These are phyloP conservation scores for Cryphonectria japonica DNA, from an alignment of 2,329 filamentous ascomycete species.

Conservation along the genomic window DNA sequence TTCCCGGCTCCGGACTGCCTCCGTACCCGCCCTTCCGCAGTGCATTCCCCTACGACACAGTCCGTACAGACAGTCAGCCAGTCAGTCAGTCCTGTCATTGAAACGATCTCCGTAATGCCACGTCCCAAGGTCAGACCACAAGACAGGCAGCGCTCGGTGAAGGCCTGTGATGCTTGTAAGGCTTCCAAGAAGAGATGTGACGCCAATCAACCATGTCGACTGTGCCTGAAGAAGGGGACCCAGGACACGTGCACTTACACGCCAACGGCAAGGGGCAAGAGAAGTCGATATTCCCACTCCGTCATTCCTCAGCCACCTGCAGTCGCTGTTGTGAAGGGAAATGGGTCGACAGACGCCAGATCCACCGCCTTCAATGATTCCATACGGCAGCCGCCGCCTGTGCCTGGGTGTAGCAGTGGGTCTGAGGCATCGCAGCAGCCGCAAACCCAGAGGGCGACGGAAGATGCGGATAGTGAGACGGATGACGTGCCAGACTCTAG, in stretches of 20 bases:
- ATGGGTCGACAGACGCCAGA: background rate
- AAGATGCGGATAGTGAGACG: slow-evolving; percentile 22
- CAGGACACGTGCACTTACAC: slow-evolving; percentile 23
- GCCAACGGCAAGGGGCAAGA: slow-evolving; percentile 19
- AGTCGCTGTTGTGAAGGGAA: slow-evolving; percentile 6
- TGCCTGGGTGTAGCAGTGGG: background rate
- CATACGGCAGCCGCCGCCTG: background rate
- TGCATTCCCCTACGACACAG: background rate
- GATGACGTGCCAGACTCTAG: slow-evolving; percentile 17
- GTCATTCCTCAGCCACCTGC: slow-evolving; percentile 9
- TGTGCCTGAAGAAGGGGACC: slow-evolving; percentile 21
- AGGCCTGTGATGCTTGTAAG: slow-evolving; percentile 25
- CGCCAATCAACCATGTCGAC: slow-evolving; percentile 19
- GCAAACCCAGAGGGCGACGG: background rate
- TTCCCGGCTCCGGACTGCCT: slow-evolving; percentile 4
- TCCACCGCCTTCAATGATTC: background rate
- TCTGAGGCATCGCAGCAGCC: slow-evolving; percentile 1
- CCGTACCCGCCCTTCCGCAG: slow-evolving; percentile 16
- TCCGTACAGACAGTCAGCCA: background rate
- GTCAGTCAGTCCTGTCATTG: background rate
- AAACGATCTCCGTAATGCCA: slow-evolving; percentile 15
- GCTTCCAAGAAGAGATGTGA: slow-evolving; percentile 27
- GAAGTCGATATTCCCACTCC: background rate
- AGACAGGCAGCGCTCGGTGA: slow-evolving; percentile 26
- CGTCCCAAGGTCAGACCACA: slow-evolving; percentile 25